A percentile compares a stretch with the other conserved stretches of the same genome.
Conservation (phyloP, 2,329 filamentous ascomycete species). For the Clarireedia hainanense region DNA sequence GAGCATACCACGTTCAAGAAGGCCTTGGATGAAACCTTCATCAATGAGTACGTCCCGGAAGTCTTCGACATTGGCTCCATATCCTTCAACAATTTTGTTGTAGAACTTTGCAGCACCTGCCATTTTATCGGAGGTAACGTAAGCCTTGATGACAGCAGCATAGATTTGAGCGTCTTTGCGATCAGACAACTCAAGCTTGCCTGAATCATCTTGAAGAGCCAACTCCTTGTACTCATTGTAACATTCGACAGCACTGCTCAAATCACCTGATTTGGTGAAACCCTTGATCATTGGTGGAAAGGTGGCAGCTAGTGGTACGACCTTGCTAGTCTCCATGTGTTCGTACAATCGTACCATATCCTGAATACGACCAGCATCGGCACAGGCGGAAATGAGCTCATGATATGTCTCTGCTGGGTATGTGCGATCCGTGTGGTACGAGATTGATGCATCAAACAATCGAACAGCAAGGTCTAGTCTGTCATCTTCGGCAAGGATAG, state of each 20-base stretch:
- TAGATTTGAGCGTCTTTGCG: slow-evolving; percentile 81
- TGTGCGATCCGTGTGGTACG: slow-evolving; percentile 44
- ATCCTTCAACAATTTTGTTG: slow-evolving; percentile 63
- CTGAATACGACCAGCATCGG: slow-evolving; percentile 68
- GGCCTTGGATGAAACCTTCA: slow-evolving; percentile 71
- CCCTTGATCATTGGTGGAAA: slow-evolving; percentile 95
- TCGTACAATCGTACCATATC: slow-evolving; percentile 89
- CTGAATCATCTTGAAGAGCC: slow-evolving; percentile 76
- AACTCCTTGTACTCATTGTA: slow-evolving; percentile 91
- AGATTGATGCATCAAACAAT: slow-evolving; percentile 71
- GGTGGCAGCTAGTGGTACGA: slow-evolving; percentile 68
- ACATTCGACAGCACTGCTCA: slow-evolving; percentile 83
- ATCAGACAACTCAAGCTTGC: slow-evolving; percentile 57
- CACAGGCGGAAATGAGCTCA: slow-evolving; percentile 79
- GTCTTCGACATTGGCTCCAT: slow-evolving; percentile 47
- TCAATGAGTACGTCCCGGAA: slow-evolving; percentile 66
- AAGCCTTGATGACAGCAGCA: slow-evolving; percentile 83
- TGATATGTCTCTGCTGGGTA: slow-evolving; percentile 81
- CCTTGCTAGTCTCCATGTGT: slow-evolving; percentile 76
- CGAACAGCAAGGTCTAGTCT: slow-evolving; percentile 78
- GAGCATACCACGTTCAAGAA: slow-evolving; percentile 63
- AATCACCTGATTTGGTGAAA: slow-evolving; percentile 72
- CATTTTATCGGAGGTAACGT: slow-evolving; percentile 71
- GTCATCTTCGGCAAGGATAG: slow-evolving; percentile 80
- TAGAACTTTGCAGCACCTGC: slow-evolving; percentile 82